Conservation (phyloP, 2,329 filamentous ascomycete species). For the Aspergillus alliaceus region DNA sequence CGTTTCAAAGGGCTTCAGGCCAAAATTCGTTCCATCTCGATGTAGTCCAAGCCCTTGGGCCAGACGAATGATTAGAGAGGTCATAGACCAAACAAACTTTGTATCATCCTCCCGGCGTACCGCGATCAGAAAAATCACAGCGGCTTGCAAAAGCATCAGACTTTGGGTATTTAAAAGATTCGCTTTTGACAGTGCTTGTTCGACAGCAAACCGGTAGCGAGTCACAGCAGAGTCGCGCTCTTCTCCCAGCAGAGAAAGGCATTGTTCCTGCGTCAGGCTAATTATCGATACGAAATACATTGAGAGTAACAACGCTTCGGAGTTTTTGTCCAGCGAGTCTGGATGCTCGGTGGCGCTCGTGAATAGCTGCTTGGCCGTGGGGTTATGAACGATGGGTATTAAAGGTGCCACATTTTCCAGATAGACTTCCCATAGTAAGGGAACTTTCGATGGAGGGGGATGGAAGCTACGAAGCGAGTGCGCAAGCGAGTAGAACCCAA, state of each 20-base stretch:
- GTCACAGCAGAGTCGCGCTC: conserved; percentile 51
- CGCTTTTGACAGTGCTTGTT: conserved; percentile 64
- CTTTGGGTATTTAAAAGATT: conserved; percentile 64
- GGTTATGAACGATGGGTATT: conserved; percentile 60
- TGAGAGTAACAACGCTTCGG: conserved; percentile 60
- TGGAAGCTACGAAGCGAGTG: conserved; percentile 59
- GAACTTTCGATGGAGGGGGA: conserved; percentile 52
- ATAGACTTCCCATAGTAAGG: conserved; percentile 58
- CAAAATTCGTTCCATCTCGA: conserved; percentile 51
- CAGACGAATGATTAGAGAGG: conserved; percentile 42
- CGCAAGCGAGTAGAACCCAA: conserved; percentile 59
- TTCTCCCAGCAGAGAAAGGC: conserved; percentile 49
- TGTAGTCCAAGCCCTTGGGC: conserved; percentile 51
- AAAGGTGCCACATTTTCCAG: conserved; percentile 63
- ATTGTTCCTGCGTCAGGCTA: conserved; percentile 43
- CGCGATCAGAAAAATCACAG: conserved; percentile 61
- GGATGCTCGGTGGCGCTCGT: conserved; percentile 52
- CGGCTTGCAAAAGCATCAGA: conserved; percentile 61
- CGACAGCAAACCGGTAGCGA: conserved; percentile 62
- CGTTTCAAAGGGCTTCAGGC: conserved; percentile 49
- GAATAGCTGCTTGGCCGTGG: conserved; percentile 53
- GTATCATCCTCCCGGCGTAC: conserved; percentile 42
- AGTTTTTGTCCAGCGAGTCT: conserved; percentile 52
- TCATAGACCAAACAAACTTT: conserved; percentile 46
- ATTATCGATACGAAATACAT: conserved; percentile 61